Evolutionary conservation across 2,329 filamentous ascomycete species (phyloP), one percentile per base, ranked within the genome.

Genomic region (Neodidymelliopsis sp.): DNA sequence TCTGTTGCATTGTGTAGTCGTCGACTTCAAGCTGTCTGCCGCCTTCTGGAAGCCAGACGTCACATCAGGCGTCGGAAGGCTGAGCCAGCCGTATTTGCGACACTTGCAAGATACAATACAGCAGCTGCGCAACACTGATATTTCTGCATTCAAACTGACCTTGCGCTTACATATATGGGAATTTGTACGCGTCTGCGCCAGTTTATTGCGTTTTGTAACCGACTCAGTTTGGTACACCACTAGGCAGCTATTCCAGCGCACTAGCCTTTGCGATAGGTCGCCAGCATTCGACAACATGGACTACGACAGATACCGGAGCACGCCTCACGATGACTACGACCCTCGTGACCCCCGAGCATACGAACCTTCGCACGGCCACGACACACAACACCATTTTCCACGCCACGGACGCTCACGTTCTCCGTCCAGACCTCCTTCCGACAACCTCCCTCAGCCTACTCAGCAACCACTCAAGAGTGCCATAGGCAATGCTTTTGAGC

Each of bases 401-500:
- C 56, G 56, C 10, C 63, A 56, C 10, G 34, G 57, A 29, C 54
- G 50, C 16, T 70, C 67, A 15, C 66, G 67, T 43, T 60, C 66
- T 12, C 64, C 68, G n/a, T 71, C 69, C 34, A 63, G 44, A 34
- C 60, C 62, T 35, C 59, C 57, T n/a, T 66, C 69, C 24, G 69
- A 73, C 30, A 53, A 55, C 7, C 50, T 71, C 7, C 64, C 67
- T 16, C 74, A 75, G 48, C 76, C 77, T 29, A 56, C 67, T 4
- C 69, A 71, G 47, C 75, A 77, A 50, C 78, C 78, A 10, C 77
- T 85, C 56, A 80, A 81, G 57, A 81, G 84, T 59, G 83, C 81
- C 24, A 79, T 85, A 56, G 79, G 76, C 57, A 78, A 79, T 54
- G 82, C 82, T 8, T 82, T 84, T 51, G 74, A 81, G 57, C 77